Evolutionary conservation across 306 rosid species (phyloP), one percentile per base, ranked within the genome.

Genomic region (Vigna hirtella): DNA sequence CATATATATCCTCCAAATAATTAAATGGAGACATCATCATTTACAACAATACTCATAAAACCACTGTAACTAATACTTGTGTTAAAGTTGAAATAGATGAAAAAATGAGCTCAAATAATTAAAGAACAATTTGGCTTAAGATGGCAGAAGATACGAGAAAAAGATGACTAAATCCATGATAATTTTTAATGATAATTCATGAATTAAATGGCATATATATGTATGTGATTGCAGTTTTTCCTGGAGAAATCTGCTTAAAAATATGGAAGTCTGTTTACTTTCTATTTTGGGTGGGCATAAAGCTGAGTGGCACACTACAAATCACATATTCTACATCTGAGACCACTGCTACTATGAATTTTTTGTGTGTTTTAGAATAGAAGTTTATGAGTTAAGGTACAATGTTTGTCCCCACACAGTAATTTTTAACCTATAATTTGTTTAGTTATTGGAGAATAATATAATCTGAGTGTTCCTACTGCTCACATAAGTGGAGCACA

Each of bases 401-500:
- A 16, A 38, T 53, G 26, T 78, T 66, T 61, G 28, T 78, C 77
- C 77, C 81, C 36, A 34, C 38, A 80, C 72, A 9, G 9, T 22
- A 50, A 80, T 77, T 81, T 81, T 24, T 72, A 66, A 76, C 47
- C 16, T 15, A 45, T 7, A 45, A 65, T 42, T 42, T 12, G 43
- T 49, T 64, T 63, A 38, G 28, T 36, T 50, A 71, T 49, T 76
- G 72, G 15, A 45, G 40, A 76, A 68, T 74, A 77, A 61, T 76
- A 67, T 63, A 72, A 28, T 81, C 38, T 40, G 61, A 57, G 32
- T 75, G 28, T 81, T 83, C 73, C 82, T 86, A 79, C 72, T 59
- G 74, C 7, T 38, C 58, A 57, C 45, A 72, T 57, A 73, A 81
- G 90, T 87, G 91, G 96, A 79, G 70, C 87, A 77, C 81, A 74